Evolutionary conservation across 495 filamentous ascomycete species (phyloP).

Genomic region (Trichoderma asperelloides): DNA sequence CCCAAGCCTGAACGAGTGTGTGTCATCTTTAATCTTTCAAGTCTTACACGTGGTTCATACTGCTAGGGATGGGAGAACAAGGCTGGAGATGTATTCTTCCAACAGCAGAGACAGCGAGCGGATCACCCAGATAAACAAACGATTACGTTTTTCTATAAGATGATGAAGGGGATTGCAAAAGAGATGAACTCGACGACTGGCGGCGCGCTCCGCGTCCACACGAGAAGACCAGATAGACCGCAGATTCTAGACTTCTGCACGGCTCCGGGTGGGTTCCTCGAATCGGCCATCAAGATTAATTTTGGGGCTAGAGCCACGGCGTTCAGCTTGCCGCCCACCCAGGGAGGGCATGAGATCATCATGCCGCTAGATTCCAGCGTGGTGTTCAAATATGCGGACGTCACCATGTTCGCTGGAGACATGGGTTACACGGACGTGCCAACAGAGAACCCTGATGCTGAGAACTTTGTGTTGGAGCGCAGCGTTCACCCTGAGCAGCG

Average conservation of each 20-base stretch:
- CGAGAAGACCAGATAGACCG: neutral
- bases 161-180: conserved; percentile 5
- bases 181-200: conserved; percentile 6
- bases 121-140: neutral
- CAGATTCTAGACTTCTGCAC: conserved; percentile 48
- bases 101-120: neutral
- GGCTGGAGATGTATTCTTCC: conserved; percentile 8
- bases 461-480: conserved; percentile 26
- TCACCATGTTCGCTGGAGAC: conserved; percentile 47
- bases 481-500: conserved; percentile 18
- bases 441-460: conserved; percentile 31
- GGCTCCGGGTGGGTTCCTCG: conserved; percentile 47
- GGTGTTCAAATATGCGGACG: conserved; percentile 31
- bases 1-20: too few species aligned
- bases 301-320: conserved; percentile 26
- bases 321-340: conserved; percentile 31
- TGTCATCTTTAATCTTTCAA: too few species aligned
- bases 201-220: neutral
- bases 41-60: neutral
- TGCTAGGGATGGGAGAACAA: conserved; percentile 9
- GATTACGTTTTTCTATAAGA: neutral
- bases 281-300: conserved; percentile 27
- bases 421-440: conserved; percentile 38
- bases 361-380: conserved; percentile 16
- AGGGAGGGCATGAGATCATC: conserved; percentile 38